phyloP scores from a whole-genome alignment of 305 asterid species.

The Solanum chacoense region DNA sequence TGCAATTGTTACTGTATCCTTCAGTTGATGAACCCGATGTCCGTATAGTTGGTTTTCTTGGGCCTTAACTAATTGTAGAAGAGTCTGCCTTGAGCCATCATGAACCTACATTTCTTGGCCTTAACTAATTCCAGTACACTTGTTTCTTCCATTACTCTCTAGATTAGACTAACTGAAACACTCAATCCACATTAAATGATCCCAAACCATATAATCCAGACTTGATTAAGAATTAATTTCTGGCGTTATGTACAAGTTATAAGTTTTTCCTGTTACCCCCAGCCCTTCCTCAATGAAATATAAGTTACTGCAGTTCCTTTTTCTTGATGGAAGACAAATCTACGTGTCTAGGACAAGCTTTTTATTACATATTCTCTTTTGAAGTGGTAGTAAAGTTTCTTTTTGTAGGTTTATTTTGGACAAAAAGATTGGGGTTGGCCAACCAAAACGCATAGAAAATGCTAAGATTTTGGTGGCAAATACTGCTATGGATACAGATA shows the following conservation, averaged over 20 bases:
- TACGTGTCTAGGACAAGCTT: background rate
- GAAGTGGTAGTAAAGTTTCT: background rate
- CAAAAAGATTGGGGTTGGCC: constrained; percentile 96
- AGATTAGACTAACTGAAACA: background rate
- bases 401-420: constrained; percentile 78
- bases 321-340: background rate
- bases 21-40: background rate
- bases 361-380: background rate
- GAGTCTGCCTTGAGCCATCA: background rate
- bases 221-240: background rate
- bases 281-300: background rate
- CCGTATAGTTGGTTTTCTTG: background rate
- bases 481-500: constrained; percentile 98
- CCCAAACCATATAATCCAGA: background rate
- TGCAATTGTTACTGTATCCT: background rate
- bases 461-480: constrained; percentile 95
- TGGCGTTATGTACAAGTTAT: background rate
- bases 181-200: background rate
- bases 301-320: background rate
- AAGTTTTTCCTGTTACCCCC: background rate
- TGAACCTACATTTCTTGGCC: background rate
- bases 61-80: background rate
- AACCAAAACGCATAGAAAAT: constrained; percentile 92
- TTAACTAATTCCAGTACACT: background rate
- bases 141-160: background rate